Conservation (phyloP, 352 stramenopile species). For the Globisporangium paroecandrum region DNA sequence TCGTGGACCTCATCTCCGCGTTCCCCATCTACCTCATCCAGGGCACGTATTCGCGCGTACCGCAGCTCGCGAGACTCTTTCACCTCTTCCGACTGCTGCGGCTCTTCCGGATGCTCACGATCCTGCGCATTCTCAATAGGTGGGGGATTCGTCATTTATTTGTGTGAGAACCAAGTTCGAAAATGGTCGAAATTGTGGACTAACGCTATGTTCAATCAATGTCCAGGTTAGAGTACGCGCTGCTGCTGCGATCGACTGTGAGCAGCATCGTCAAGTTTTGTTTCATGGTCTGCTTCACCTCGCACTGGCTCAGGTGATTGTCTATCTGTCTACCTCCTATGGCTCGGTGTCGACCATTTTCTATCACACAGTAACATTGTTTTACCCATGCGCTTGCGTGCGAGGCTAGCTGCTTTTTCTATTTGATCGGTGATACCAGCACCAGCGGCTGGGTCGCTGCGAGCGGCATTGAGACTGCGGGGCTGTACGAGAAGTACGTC, state of each 20-base stretch:
- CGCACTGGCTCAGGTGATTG: constrained; percentile 53
- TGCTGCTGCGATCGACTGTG: constrained; percentile 73
- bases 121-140: constrained; percentile 58
- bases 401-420: constrained; percentile 49
- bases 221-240: constrained; percentile 29
- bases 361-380: neutral
- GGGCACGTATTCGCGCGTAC: constrained; percentile 54
- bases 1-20: constrained; percentile 68
- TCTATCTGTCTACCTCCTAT: neutral
- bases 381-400: neutral
- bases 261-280: constrained; percentile 63
- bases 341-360: neutral
- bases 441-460: constrained; percentile 40
- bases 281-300: constrained; percentile 65
- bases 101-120: constrained; percentile 66
- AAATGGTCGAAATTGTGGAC: neutral
- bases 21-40: constrained; percentile 74
- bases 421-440: constrained; percentile 35
- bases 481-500: constrained; percentile 36
- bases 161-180: neutral
- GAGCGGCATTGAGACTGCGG: constrained; percentile 31
- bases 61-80: constrained; percentile 58
- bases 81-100: constrained; percentile 57
- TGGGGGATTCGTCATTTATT: neutral
- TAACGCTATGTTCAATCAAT: neutral